Percentiles rank a stretch among this genome's conserved stretches.
phyloP scores from a whole-genome alignment of 23 red algal species.

The Gracilaria gracilis region DNA sequence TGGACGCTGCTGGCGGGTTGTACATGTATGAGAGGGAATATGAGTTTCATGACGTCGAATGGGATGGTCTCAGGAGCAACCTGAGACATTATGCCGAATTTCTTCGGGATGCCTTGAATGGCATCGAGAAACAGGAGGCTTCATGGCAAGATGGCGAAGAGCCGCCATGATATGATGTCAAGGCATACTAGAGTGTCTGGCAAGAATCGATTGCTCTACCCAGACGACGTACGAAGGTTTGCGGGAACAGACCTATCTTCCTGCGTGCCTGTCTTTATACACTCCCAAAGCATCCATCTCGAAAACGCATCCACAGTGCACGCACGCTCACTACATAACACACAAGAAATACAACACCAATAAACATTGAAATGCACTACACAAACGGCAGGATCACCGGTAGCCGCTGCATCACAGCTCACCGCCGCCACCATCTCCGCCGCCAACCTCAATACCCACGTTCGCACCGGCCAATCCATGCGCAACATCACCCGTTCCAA shows the following conservation, averaged over 20 bases:
- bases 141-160: too few relatives aligned
- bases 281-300: background rate
- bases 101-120: too few relatives aligned
- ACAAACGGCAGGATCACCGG: background rate
- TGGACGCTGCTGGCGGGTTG: background rate
- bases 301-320: constrained; percentile 15
- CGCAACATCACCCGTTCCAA: background rate
- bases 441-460: background rate
- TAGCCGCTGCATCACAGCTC: background rate
- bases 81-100: too few relatives aligned
- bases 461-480: background rate
- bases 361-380: background rate
- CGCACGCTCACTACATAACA: constrained; percentile 3
- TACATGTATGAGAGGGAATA: too few relatives aligned
- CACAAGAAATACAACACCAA: constrained; percentile 2
- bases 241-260: background rate
- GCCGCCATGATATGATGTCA: too few relatives aligned
- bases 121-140: too few relatives aligned
- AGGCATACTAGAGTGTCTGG: too few relatives aligned
- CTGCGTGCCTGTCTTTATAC: constrained; percentile 7
- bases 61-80: too few relatives aligned
- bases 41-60: too few relatives aligned
- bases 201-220: too few relatives aligned
- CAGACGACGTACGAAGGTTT: too few relatives aligned
- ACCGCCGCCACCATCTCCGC: background rate